These are phyloP conservation scores for Hydnum rufescens DNA, from an alignment of 768 basidiomycete genomes.

Conservation along the genomic window DNA sequence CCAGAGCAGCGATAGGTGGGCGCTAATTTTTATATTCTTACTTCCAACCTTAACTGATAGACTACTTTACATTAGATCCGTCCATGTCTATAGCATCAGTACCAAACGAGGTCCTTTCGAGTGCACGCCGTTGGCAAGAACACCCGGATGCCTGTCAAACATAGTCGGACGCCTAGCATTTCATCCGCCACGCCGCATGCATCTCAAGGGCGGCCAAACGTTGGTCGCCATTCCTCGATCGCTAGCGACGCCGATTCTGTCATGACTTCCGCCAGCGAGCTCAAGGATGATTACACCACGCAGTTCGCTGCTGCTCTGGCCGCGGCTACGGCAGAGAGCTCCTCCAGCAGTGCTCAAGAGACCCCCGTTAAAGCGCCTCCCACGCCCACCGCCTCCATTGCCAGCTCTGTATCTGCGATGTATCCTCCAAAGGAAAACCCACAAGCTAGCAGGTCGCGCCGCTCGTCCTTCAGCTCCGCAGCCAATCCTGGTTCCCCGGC, in stretches of 20 bases:
- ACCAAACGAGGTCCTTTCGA: constrained; percentile 60
- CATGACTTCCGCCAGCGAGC: constrained; percentile 32
- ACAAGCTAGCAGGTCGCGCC: neutral
- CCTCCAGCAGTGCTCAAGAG: constrained; percentile 6
- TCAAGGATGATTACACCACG: constrained; percentile 25
- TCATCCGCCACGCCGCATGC: constrained; percentile 16
- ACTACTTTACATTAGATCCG: constrained; percentile 38
- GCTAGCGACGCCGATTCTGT: constrained; percentile 57
- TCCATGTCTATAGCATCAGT: constrained; percentile 80
- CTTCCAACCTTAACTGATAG: neutral
- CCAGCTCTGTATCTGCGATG: constrained; percentile 20
- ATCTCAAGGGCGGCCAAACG: constrained; percentile 29
- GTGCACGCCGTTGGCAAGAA: constrained; percentile 85
- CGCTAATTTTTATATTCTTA: neutral
- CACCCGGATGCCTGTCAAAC: constrained; percentile 49
- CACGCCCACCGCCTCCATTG: constrained; percentile 13
- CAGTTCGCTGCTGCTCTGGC: constrained; percentile 17
- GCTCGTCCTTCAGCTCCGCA: constrained; percentile 1
- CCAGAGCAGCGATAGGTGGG: constrained; percentile 73
- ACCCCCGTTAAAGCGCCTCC: constrained; percentile 15
- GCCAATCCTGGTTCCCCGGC: constrained; percentile 3
- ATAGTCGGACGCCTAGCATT: constrained; percentile 48
- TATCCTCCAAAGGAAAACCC: constrained; percentile 29
- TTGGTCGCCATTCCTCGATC: constrained; percentile 50
- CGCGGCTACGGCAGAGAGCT: constrained; percentile 16